These are phyloP conservation scores for Phytopythium chamaehyphon DNA, from an alignment of 352 stramenopile genomes.

Conservation along the genomic window DNA sequence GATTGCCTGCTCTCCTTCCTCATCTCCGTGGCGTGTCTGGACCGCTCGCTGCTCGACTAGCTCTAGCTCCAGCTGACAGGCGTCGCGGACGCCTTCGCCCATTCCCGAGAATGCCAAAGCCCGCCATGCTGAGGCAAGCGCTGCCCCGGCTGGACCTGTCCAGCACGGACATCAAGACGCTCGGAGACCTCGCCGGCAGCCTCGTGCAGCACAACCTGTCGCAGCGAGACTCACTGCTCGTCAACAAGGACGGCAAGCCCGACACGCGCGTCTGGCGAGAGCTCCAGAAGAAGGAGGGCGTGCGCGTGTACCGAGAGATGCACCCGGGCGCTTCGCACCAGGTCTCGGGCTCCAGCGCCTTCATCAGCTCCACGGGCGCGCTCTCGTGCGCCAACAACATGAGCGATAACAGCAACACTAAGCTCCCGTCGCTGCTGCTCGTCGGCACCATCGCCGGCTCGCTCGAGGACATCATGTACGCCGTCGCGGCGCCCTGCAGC, in stretches of 20 bases:
- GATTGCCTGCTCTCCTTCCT: conserved; percentile 1
- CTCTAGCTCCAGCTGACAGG: background rate
- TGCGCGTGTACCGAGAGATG: conserved; percentile 34
- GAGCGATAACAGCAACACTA: conserved; percentile 9
- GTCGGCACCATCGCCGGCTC: conserved; percentile 28
- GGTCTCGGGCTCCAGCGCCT: conserved; percentile 9
- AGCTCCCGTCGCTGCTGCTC: conserved; percentile 26
- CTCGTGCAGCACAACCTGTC: conserved; percentile 40
- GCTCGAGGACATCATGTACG: conserved; percentile 58
- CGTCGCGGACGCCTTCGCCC: background rate
- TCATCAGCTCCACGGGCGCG: conserved; percentile 21
- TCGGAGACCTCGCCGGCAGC: conserved; percentile 27
- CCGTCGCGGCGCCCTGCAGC: conserved; percentile 25
- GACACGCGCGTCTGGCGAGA: conserved; percentile 40
- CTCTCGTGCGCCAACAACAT: conserved; percentile 17
- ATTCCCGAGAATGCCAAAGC: conserved; percentile 26
- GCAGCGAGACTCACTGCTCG: conserved; percentile 36
- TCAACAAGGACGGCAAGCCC: conserved; percentile 32
- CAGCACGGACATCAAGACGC: conserved; percentile 21
- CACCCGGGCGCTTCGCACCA: conserved; percentile 10
- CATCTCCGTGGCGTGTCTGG: background rate
- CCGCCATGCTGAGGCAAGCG: conserved; percentile 24
- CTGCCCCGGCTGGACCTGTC: conserved; percentile 34
- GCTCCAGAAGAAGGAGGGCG: conserved; percentile 32
- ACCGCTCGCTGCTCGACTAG: background rate